Conservation (phyloP, 495 filamentous ascomycete species). For the Penicillium paradoxum region DNA sequence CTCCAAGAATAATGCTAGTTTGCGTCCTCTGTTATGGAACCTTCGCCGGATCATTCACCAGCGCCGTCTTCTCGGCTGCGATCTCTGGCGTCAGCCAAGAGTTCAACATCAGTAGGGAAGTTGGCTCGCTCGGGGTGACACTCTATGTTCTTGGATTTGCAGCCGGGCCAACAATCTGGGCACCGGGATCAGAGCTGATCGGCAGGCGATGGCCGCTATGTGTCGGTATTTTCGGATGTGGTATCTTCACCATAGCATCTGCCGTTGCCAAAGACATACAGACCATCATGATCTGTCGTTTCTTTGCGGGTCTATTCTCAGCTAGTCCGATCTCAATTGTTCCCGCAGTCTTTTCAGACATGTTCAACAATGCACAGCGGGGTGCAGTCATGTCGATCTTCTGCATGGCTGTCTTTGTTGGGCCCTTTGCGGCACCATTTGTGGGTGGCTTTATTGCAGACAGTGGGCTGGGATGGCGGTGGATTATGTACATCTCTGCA, state of each 20-base stretch:
- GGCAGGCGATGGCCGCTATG: slow-evolving; percentile 52
- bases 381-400: slow-evolving; percentile 46
- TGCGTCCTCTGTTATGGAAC: slow-evolving; percentile 40
- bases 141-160: slow-evolving; percentile 50
- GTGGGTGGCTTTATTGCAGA: slow-evolving; percentile 37
- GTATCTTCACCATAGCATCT: slow-evolving; percentile 47
- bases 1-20: background rate
- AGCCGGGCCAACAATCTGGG: slow-evolving; percentile 51
- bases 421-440: slow-evolving; percentile 42
- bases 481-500: slow-evolving; percentile 41
- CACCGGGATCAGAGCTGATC: slow-evolving; percentile 69
- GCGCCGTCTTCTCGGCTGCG: slow-evolving; percentile 48
- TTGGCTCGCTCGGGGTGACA: slow-evolving; percentile 46
- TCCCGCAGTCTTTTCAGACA: slow-evolving; percentile 45
- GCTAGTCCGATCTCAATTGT: slow-evolving; percentile 46
- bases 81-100: slow-evolving; percentile 33
- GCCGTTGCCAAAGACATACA: slow-evolving; percentile 54
- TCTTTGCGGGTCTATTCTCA: slow-evolving; percentile 45
- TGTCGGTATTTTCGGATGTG: slow-evolving; percentile 43
- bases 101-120: slow-evolving; percentile 42
- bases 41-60: slow-evolving; percentile 45
- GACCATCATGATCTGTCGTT: slow-evolving; percentile 46
- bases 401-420: slow-evolving; percentile 38
- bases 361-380: slow-evolving; percentile 42
- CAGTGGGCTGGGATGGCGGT: slow-evolving; percentile 41